Conservation (phyloP, 2,329 filamentous ascomycete genomes). For the Pseudogymnoascus destructans region DNA sequence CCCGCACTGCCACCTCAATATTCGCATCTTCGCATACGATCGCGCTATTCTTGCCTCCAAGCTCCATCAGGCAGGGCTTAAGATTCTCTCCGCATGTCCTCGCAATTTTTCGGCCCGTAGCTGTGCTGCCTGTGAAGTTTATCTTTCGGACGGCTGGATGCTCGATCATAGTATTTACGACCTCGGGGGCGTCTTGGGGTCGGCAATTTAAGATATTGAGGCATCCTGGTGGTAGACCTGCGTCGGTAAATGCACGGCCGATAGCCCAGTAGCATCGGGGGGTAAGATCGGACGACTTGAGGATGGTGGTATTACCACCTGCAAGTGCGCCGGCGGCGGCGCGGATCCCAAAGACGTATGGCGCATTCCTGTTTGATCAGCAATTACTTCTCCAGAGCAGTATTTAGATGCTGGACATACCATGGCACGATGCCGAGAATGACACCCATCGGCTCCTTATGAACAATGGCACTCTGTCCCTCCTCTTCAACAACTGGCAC, state of each 20-base stretch:
- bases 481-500: constrained; percentile 28
- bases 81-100: constrained; percentile 48
- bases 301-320: constrained; percentile 57
- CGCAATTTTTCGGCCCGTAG: constrained; percentile 55
- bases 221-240: constrained; percentile 53
- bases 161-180: constrained; percentile 44
- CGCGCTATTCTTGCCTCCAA: constrained; percentile 58
- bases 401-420: constrained; percentile 26
- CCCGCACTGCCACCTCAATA: constrained; percentile 44
- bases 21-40: constrained; percentile 58
- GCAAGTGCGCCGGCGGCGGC: constrained; percentile 39
- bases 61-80: constrained; percentile 59
- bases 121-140: constrained; percentile 64
- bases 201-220: constrained; percentile 45
- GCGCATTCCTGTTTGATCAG: not conserved
- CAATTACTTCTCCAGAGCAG: not conserved
- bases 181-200: constrained; percentile 37
- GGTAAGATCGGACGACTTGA: constrained; percentile 56
- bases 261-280: constrained; percentile 45
- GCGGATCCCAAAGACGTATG: not conserved
- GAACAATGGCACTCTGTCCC: constrained; percentile 38
- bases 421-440: constrained; percentile 47
- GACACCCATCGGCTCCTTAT: constrained; percentile 48
- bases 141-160: constrained; percentile 50
- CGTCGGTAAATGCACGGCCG: constrained; percentile 51